Evolutionary conservation across 1,284 basidiomycete genomes (phyloP).

Genomic region (Fistulinella staudtii): DNA sequence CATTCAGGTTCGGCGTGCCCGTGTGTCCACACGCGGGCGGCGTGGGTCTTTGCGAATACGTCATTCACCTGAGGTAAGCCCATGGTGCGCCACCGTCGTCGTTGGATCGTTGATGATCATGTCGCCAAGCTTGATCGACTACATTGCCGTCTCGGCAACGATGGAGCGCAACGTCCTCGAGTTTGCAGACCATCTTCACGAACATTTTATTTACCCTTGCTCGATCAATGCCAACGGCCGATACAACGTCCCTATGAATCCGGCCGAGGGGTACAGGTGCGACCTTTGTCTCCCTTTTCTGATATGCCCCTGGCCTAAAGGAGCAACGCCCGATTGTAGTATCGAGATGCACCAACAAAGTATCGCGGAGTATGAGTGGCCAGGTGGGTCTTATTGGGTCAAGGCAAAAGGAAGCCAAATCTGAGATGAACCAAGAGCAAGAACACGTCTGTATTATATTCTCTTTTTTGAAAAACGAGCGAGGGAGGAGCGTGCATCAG

Average conservation of each 20-base stretch:
- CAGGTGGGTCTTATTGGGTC: slow-evolving; percentile 70
- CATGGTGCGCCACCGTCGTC: neutral
- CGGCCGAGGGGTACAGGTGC: slow-evolving; percentile 71
- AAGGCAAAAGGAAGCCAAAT: too few relatives aligned
- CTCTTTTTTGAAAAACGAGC: too few relatives aligned
- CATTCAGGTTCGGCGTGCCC: slow-evolving; percentile 67
- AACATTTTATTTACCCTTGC: slow-evolving; percentile 88
- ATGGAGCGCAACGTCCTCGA: slow-evolving; percentile 95
- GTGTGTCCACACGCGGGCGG: slow-evolving; percentile 96
- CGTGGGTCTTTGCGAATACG: slow-evolving; percentile 93
- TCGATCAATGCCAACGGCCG: slow-evolving; percentile 83
- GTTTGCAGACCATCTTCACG: slow-evolving; percentile 87
- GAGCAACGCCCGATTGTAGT: slow-evolving; percentile 36
- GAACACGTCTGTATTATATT: too few relatives aligned
- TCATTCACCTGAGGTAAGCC: slow-evolving; percentile 70
- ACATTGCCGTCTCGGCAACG: slow-evolving; percentile 84
- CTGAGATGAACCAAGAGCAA: too few relatives aligned
- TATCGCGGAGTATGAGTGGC: slow-evolving; percentile 74
- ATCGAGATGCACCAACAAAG: slow-evolving; percentile 75
- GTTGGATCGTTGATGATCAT: neutral
- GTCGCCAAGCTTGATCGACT: slow-evolving; percentile 74
- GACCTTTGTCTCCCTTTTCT: slow-evolving; percentile 16
- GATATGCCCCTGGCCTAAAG: neutral
- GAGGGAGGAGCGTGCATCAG: too few relatives aligned
- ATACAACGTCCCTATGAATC: slow-evolving; percentile 75